phyloP scores from a whole-genome alignment of 805 yeast species.

The Metschnikowia dekortorum region DNA sequence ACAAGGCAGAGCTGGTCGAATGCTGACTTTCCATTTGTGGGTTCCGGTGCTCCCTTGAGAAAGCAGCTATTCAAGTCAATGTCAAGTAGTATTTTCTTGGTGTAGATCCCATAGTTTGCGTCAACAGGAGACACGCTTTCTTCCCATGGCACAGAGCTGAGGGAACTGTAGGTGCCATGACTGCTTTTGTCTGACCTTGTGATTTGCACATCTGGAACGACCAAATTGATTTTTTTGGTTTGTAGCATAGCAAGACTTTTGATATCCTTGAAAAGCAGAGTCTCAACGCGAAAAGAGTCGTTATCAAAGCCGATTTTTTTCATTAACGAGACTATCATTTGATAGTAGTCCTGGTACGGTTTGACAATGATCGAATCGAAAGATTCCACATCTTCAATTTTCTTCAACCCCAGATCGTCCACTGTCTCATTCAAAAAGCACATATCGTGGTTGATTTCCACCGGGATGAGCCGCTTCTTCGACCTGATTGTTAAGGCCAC shows the following conservation, averaged over 20 bases:
- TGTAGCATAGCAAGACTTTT: conserved; percentile 31
- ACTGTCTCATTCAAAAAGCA: conserved; percentile 32
- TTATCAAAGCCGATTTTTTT: conserved; percentile 29
- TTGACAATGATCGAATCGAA: conserved; percentile 32
- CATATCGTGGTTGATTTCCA: conserved; percentile 38
- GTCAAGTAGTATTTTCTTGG: conserved; percentile 27
- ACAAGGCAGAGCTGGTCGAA: conserved; percentile 33
- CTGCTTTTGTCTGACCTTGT: conserved; percentile 11
- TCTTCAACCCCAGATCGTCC: conserved; percentile 21
- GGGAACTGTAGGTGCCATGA: conserved; percentile 20
- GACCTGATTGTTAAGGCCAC: conserved; percentile 34
- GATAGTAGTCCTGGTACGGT: conserved; percentile 26
- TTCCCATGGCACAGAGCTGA: conserved; percentile 30
- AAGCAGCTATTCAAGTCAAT: conserved; percentile 27
- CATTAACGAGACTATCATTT: conserved; percentile 25
- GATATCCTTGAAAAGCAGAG: conserved; percentile 32
- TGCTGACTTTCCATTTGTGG: conserved; percentile 8
- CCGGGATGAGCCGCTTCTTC: conserved; percentile 33
- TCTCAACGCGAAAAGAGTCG: conserved; percentile 30
- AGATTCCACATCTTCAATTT: conserved; percentile 18
- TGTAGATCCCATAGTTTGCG: conserved; percentile 18
- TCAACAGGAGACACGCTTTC: conserved; percentile 8
- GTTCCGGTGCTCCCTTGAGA: conserved; percentile 23
- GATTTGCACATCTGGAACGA: conserved; percentile 19
- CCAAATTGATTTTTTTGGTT: conserved; percentile 32